A percentile compares a stretch with the other conserved stretches of the same genome.
These are phyloP conservation scores for Fusarium secorum DNA, from an alignment of 2,329 filamentous ascomycete species.

Conservation along the genomic window DNA sequence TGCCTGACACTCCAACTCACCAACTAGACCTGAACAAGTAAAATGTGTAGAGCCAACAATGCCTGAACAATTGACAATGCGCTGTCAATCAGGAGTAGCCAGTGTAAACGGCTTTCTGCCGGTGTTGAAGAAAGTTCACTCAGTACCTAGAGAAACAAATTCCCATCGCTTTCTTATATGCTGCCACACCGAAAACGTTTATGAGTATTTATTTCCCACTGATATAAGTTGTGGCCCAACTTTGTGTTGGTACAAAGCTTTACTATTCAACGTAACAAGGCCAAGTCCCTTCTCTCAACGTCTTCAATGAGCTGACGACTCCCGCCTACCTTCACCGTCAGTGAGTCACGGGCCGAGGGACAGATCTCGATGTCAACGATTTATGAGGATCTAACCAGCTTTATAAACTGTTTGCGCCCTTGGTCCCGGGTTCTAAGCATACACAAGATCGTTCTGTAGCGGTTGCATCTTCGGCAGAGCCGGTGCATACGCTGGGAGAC, in stretches of 20 bases:
- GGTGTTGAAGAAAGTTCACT: background rate
- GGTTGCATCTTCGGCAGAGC: conserved; percentile 15
- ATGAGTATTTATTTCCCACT: background rate
- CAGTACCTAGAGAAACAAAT: background rate
- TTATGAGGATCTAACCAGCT: background rate
- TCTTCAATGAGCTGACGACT: conserved; percentile 10
- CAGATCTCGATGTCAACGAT: conserved; percentile 21
- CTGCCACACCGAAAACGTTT: no score
- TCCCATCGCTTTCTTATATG: background rate
- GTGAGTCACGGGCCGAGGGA: conserved; percentile 21
- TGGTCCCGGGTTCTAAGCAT: background rate
- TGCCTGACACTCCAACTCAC: conserved; percentile 1
- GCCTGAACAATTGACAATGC: background rate
- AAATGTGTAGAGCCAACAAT: background rate
- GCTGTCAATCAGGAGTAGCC: background rate
- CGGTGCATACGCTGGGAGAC: background rate
- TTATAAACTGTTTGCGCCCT: conserved; percentile 2
- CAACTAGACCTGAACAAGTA: background rate
- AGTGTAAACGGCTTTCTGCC: background rate
- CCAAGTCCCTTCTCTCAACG: background rate
- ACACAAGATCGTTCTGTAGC: conserved; percentile 2
- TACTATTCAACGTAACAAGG: background rate
- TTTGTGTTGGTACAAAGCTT: background rate
- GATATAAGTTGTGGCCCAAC: background rate
- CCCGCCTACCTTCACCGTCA: background rate